Evolutionary conservation across 2,329 filamentous ascomycete genomes (phyloP).

Genomic region (Arthrobotrys entomopaga): DNA sequence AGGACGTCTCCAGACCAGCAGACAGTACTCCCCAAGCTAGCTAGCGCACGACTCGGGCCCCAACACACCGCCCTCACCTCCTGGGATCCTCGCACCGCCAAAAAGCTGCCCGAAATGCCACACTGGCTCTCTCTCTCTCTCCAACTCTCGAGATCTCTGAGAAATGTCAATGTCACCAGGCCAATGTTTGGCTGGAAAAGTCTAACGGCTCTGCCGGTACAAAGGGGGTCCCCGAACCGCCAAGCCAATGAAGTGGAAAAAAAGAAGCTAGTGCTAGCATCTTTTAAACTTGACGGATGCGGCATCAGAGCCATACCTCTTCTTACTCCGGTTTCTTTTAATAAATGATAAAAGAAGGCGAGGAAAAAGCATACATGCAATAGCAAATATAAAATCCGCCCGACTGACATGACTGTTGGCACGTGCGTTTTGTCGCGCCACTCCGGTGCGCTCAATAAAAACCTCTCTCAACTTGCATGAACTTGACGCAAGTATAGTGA

Average conservation of each 20-base stretch:
- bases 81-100: slow-evolving; percentile 44
- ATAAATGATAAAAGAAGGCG: slow-evolving; percentile 19
- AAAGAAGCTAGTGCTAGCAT: slow-evolving; percentile 50
- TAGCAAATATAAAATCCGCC: slow-evolving; percentile 29
- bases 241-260: slow-evolving; percentile 36
- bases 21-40: no score
- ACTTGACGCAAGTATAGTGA: neutral
- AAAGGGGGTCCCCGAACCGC: neutral
- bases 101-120: slow-evolving; percentile 31
- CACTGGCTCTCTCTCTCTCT: slow-evolving; percentile 11
- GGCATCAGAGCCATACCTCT: slow-evolving; percentile 37
- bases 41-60: slow-evolving; percentile 32
- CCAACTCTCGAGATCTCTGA: neutral
- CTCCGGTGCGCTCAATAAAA: slow-evolving; percentile 13
- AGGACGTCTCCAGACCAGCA: slow-evolving; percentile 33
- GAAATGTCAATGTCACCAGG: slow-evolving; percentile 31
- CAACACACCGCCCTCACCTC: slow-evolving; percentile 31
- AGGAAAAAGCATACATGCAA: neutral
- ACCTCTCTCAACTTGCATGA: slow-evolving; percentile 49
- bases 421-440: slow-evolving; percentile 48
- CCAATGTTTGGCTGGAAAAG: slow-evolving; percentile 37
- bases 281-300: slow-evolving; percentile 55
- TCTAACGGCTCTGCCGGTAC: slow-evolving; percentile 45
- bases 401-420: slow-evolving; percentile 31
- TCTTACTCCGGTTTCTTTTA: slow-evolving; percentile 24